These are phyloP conservation scores for Pseudevernia furfuracea DNA, from an alignment of 495 filamentous ascomycete genomes.

Conservation along the genomic window DNA sequence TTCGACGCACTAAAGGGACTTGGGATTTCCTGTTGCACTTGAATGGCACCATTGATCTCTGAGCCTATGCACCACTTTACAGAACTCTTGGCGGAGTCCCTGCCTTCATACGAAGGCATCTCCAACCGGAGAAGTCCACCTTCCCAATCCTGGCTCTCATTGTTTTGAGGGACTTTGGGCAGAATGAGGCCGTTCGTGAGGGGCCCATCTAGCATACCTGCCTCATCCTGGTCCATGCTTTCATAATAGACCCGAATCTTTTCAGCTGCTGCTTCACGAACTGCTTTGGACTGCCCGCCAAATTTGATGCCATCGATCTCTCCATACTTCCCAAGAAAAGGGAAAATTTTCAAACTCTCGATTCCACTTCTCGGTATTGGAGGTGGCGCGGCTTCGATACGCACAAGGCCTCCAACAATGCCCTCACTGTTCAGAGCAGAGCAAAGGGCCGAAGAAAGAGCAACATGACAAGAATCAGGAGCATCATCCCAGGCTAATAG, in stretches of 20 bases:
- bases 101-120: constrained; percentile 39
- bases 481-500: constrained; percentile 76
- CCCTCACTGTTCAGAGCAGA: constrained; percentile 58
- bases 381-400: constrained; percentile 66
- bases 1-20: constrained; percentile 47
- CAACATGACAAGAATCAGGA: constrained; percentile 67
- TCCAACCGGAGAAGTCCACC: constrained; percentile 78
- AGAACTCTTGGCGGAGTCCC: constrained; percentile 42
- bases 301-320: constrained; percentile 67
- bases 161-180: constrained; percentile 27
- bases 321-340: constrained; percentile 53
- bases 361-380: constrained; percentile 48
- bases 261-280: constrained; percentile 58
- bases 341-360: constrained; percentile 62
- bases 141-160: constrained; percentile 39
- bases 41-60: constrained; percentile 62
- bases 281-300: constrained; percentile 74
- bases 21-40: constrained; percentile 62
- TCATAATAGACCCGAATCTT: constrained; percentile 48
- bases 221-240: constrained; percentile 36
- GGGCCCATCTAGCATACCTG: constrained; percentile 70
- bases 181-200: constrained; percentile 83
- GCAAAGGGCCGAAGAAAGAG: constrained; percentile 69
- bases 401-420: constrained; percentile 79
- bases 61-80: constrained; percentile 69